Evolutionary conservation across 306 rosid genomes (phyloP), one percentile per base, ranked within the genome.

Genomic region (Sicyos baderoa): DNA sequence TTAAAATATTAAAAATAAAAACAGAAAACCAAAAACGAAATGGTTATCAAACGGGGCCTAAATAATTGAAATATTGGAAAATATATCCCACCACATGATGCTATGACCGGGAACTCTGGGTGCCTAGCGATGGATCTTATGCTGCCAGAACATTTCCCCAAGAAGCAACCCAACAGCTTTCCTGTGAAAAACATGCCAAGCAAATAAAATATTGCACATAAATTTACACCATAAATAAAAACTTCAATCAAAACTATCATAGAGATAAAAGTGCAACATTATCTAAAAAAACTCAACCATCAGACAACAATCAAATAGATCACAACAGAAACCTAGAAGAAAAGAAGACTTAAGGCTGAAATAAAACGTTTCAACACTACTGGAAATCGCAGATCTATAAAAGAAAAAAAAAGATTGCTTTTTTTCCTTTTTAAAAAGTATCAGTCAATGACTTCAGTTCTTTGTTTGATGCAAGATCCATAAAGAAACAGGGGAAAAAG

Each of bases 91-190:
- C 99, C 99, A 74, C 91, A 93, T 37, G 99, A 90, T 71, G 96
- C 97, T 65, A 94, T 40, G 54, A 90, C 85, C 16, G 99, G 91
- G 62, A 78, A 79, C 71, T 94, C 88, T 1, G 96, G 96, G 76
- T 90, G 97, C 81, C 90, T 88, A 66, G 86, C 89, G 73, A 94
- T 90, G 59, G 99, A 94, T 79, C 84, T 88, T 71, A 94, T 85
- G 82, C 99, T 94, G 76, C 97, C 99, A 44, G 97, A 84, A 81
- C 99, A 94, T 82, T 94, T 90, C 14, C 99, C 99, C 72, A 82
- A 25, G 77, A 85, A 93, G 67, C 87, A 80, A 16, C 97, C 99
- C 72, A 88, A 57, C 75, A 88, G 50, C 74, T 93, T 90, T 53
- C 99, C 99, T 93, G 88, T 21, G 60, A 64, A 25, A 29, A 74